phyloP scores from a whole-genome alignment of 768 basidiomycete species.

The Coprinopsis marcescibilis region DNA sequence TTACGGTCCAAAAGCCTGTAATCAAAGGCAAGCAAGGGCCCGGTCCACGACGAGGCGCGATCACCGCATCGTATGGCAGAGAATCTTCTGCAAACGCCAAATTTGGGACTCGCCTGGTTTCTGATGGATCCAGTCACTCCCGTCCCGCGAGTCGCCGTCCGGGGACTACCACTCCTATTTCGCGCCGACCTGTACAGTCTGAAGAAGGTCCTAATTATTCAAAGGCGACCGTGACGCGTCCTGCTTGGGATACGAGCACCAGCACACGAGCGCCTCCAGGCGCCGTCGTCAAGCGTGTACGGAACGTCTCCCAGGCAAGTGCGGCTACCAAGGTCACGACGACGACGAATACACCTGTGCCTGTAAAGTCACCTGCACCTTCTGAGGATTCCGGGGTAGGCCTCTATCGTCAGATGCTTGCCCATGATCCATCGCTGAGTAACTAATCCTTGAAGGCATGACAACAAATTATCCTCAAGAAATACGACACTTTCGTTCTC shows the following conservation, averaged over 20 bases:
- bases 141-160: conserved; percentile 66
- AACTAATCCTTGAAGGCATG: conserved; percentile 11
- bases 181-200: conserved; percentile 35
- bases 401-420: conserved; percentile 76
- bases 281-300: conserved; percentile 38
- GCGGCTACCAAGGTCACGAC: conserved; percentile 42
- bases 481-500: conserved; percentile 11
- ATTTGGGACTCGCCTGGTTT: conserved; percentile 79
- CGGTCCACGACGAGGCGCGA: conserved; percentile 37
- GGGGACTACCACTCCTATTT: conserved; percentile 37
- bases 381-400: conserved; percentile 82
- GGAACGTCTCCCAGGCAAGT: conserved; percentile 72
- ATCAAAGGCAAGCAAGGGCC: conserved; percentile 42
- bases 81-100: conserved; percentile 90
- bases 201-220: conserved; percentile 62
- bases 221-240: conserved; percentile 69
- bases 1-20: conserved; percentile 78
- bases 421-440: conserved; percentile 66
- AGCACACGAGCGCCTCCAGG: conserved; percentile 14
- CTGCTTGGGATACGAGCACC: conserved; percentile 69
- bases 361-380: conserved; percentile 65
- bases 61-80: conserved; percentile 57
- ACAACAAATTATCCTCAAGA: conserved; percentile 21
- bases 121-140: conserved; percentile 44
- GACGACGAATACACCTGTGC: conserved; percentile 26